Base-by-base conservation (phyloP, 2,329 filamentous ascomycete species). In the Scedosporium aurantiacum region DNA sequence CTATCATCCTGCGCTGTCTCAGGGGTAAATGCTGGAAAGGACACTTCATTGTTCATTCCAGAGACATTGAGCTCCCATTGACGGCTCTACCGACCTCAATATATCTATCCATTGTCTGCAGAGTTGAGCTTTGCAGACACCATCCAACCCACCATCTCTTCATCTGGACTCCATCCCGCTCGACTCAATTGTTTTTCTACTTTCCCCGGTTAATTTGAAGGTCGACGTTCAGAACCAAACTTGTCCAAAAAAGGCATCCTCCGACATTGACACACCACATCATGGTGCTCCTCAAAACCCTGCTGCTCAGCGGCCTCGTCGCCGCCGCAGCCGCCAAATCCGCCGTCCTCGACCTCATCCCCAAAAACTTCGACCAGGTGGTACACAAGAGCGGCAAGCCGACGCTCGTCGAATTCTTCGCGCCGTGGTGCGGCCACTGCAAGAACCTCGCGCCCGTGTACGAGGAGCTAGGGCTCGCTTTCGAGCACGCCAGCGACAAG, bases 371-470 rank as follows among this genome's bases (percentile, higher is more conserved):
- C 74, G 93, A 97, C 79, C 78, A 87, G 57, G 81, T 96, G 61
- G 91, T 96, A 65, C 82, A 96, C 63, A 85, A 95, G 73, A 93
- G 90, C 55, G 91, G 91, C 75, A 97, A 96, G 80, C 93, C 94
- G 52, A 92, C 94, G 0, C 86, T 99, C 27, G 91, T 97, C 68
- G 92, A 97, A 75, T 99, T 99, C 83, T 97, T 96, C 72, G 94
- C 94, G 40, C 92, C 93, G 25, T 99, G 94, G 94, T 99, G 94
- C 72, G 95, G 94, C 37, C 94, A 99, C 82, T 99, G 94, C 90
- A 97, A 97, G 84, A 96, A 79, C 71, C 88, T 99, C 40, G 94
- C 94, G 16, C 95, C 94, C 58, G 80, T 95, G 63, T 99, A 95
- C 76, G 94, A 99, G 74, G 90, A 99, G 72, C 85, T 99, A 52